Evolutionary conservation across 345 rosid species (phyloP).

Genomic region (Eucalyptus albens): DNA sequence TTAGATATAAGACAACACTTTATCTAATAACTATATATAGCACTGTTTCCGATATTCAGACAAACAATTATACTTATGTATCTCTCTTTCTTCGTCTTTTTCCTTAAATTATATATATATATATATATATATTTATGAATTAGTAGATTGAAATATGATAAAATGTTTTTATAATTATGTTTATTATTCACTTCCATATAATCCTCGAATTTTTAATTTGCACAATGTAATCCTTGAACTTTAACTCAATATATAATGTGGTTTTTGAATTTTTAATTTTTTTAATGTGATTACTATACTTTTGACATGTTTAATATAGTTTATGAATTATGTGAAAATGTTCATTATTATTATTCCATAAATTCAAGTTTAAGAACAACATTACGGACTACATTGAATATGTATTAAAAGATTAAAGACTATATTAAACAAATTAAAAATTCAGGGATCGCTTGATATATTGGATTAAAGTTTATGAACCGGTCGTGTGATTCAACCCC

Average conservation of each 20-base stretch:
- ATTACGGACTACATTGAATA: too few species aligned
- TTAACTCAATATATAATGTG: too few species aligned
- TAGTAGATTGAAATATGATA: background rate
- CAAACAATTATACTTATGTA: background rate
- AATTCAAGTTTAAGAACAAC: too few species aligned
- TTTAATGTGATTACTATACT: fast-evolving
- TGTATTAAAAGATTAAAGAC: fast-evolving
- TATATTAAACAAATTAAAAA: fast-evolving
- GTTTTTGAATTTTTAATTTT: too few species aligned
- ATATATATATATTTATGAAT: background rate
- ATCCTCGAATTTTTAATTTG: too few species aligned
- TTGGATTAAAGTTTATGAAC: too few species aligned
- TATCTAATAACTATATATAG: background rate
- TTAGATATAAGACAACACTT: background rate
- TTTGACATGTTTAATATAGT: background rate
- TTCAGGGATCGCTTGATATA: fast-evolving
- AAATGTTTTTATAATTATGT: background rate
- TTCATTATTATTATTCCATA: too few species aligned
- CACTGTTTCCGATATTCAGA: background rate
- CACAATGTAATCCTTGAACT: too few species aligned
- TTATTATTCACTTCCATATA: background rate
- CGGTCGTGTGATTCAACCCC: background rate
- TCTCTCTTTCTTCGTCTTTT: background rate
- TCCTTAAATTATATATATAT: too few species aligned
- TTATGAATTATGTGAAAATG: too few species aligned